These are phyloP conservation scores for Dittrichia graveolens DNA, from an alignment of 129 eudicot species.

Conservation along the genomic window DNA sequence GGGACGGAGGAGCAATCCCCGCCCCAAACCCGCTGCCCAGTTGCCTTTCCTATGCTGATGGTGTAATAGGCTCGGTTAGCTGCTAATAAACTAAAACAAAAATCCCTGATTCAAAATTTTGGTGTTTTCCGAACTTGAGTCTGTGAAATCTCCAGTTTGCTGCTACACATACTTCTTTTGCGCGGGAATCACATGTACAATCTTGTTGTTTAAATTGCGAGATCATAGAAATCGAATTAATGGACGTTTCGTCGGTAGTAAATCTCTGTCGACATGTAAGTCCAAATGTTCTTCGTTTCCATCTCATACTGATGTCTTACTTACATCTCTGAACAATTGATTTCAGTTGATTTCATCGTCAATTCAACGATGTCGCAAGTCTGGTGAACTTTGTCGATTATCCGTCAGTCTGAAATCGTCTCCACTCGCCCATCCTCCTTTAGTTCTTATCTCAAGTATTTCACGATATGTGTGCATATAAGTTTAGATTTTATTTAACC, in stretches of 20 bases:
- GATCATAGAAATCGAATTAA: constrained; percentile 15
- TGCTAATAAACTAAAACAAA: no score
- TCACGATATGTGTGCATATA: constrained; percentile 13
- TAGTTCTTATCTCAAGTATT: constrained; percentile 63
- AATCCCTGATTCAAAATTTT: no score
- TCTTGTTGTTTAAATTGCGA: constrained; percentile 8
- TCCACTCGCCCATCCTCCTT: constrained; percentile 41
- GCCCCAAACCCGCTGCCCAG: no score
- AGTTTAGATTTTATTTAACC: neutral
- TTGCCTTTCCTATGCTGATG: no score
- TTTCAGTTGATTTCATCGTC: constrained; percentile 69
- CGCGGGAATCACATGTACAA: constrained; percentile 29
- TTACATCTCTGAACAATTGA: neutral
- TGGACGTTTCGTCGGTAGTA: constrained; percentile 50
- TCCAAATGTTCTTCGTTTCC: neutral
- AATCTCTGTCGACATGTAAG: constrained; percentile 52
- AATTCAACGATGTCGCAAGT: constrained; percentile 72
- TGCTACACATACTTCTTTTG: neutral
- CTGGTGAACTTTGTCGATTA: constrained; percentile 73
- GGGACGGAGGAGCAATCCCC: no score
- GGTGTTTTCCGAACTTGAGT: no score
- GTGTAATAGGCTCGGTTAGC: no score
- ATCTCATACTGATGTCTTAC: neutral
- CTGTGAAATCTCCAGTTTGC: no score
- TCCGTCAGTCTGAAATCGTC: constrained; percentile 53